Evolutionary conservation across 139 green algal species (phyloP).

Genomic region (Spirogloea muscicola): DNA sequence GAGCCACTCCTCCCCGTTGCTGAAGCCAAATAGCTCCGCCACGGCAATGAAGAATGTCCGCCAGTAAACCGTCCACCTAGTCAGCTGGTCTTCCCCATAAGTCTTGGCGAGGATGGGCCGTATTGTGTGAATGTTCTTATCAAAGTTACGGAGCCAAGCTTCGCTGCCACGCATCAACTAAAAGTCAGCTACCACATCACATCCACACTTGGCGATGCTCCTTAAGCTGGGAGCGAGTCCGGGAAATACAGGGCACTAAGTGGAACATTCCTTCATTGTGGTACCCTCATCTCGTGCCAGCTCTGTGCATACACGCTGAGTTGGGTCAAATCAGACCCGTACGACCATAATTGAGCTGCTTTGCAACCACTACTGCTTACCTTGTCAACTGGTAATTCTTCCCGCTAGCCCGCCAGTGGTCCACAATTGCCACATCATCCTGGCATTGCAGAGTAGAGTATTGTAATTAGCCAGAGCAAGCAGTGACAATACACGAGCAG

Average conservation of each 20-base stretch:
- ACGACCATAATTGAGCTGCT: too few species aligned
- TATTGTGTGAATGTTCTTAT: constrained; percentile 45
- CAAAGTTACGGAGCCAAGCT: constrained; percentile 71
- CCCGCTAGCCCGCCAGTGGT: constrained; percentile 82
- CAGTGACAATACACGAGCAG: too few species aligned
- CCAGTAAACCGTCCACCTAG: constrained; percentile 63
- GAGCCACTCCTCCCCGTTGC: constrained; percentile 79
- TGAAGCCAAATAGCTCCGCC: constrained; percentile 84
- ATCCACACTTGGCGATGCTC: too few species aligned
- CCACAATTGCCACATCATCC: constrained; percentile 67
- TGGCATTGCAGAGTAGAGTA: constrained; percentile 39
- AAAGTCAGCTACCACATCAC: neutral
- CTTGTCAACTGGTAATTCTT: constrained; percentile 81
- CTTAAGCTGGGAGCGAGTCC: too few species aligned
- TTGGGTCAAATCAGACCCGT: too few species aligned
- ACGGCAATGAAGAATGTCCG: constrained; percentile 85
- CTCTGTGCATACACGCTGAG: too few species aligned
- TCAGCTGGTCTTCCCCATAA: constrained; percentile 61
- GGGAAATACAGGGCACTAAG: too few species aligned
- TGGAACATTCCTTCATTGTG: too few species aligned
- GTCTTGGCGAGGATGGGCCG: constrained; percentile 50
- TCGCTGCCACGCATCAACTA: too few species aligned
- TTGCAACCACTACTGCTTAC: neutral
- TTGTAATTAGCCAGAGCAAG: too few species aligned
- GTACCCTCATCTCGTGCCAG: too few species aligned